Evolutionary conservation across 2,329 filamentous ascomycete genomes (phyloP).

Genomic region (Colletotrichum euphorbiae): DNA sequence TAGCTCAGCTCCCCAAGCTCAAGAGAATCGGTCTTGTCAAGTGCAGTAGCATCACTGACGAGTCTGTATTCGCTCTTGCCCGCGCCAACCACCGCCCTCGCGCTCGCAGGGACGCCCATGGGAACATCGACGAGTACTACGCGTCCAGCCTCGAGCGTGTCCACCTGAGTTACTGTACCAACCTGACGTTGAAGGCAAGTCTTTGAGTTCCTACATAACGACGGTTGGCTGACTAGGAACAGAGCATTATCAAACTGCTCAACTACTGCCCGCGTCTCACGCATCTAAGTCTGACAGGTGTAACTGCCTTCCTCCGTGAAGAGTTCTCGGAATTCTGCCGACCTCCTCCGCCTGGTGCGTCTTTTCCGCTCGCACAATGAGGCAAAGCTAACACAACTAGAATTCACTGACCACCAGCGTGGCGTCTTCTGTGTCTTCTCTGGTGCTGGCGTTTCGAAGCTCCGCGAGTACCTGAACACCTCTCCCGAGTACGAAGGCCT

Average conservation of each 20-base stretch:
- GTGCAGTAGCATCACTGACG: constrained; percentile 89
- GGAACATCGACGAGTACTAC: constrained; percentile 64
- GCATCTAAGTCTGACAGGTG: constrained; percentile 93
- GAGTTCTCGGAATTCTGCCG: constrained; percentile 89
- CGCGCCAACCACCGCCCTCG: constrained; percentile 70
- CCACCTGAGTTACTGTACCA: constrained; percentile 94
- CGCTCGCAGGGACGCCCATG: constrained; percentile 60
- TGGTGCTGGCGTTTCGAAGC: constrained; percentile 80
- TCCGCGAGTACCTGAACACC: constrained; percentile 82
- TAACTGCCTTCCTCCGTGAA: constrained; percentile 87
- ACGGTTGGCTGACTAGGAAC: constrained; percentile 28
- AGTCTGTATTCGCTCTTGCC: constrained; percentile 86
- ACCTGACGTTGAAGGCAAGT: constrained; percentile 82
- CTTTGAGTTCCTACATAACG: not conserved
- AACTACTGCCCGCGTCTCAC: constrained; percentile 94
- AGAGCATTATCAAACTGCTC: constrained; percentile 91
- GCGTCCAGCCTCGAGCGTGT: constrained; percentile 86
- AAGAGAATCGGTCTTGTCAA: constrained; percentile 96
- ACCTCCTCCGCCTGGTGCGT: constrained; percentile 78
- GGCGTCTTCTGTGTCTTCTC: constrained; percentile 98
- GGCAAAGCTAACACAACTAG: constrained; percentile 56
- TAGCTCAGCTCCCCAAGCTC: constrained; percentile 90
- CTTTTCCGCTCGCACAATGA: not conserved
- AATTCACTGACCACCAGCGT: constrained; percentile 95
- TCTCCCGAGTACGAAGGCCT: constrained; percentile 60